These are phyloP conservation scores for Pichia inconspicua DNA, from an alignment of 1,139 yeast species.

Conservation along the genomic window DNA sequence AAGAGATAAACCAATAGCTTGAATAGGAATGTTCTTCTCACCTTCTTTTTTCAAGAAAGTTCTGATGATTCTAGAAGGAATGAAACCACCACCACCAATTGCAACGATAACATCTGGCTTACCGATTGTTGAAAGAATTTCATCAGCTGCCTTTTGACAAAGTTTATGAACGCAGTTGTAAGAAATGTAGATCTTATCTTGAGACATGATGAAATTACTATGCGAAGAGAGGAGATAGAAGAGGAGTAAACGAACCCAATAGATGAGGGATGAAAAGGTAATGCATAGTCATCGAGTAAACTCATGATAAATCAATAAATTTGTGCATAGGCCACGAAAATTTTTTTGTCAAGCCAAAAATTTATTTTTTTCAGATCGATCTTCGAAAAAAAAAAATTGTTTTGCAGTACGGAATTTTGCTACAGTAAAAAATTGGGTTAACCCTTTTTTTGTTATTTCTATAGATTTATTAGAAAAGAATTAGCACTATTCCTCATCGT, in stretches of 20 bases:
- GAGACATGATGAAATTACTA: slow-evolving; percentile 16
- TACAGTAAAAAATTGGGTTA: no score
- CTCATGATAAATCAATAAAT: neutral
- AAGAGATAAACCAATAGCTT: slow-evolving; percentile 55
- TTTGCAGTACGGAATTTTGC: no score
- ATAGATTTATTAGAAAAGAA: no score
- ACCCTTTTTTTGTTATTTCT: no score
- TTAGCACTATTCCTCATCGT: slow-evolving; percentile 2
- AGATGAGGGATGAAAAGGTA: neutral
- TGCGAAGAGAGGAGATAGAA: neutral
- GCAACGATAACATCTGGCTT: slow-evolving; percentile 73
- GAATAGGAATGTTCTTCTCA: slow-evolving; percentile 53
- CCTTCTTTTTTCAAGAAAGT: slow-evolving; percentile 50
- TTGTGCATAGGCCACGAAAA: no score
- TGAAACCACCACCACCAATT: slow-evolving; percentile 64
- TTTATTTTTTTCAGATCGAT: no score
- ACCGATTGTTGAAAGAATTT: slow-evolving; percentile 50
- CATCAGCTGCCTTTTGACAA: slow-evolving; percentile 76
- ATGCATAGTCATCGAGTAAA: neutral
- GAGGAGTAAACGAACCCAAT: neutral
- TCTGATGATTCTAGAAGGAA: slow-evolving; percentile 58
- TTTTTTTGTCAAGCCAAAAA: no score
- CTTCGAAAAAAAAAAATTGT: no score
- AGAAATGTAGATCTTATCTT: slow-evolving; percentile 66
- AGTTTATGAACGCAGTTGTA: slow-evolving; percentile 91